These are phyloP conservation scores for Coemansia sp. DNA, from an alignment of 192 early-diverging fungal species.

Conservation along the genomic window DNA sequence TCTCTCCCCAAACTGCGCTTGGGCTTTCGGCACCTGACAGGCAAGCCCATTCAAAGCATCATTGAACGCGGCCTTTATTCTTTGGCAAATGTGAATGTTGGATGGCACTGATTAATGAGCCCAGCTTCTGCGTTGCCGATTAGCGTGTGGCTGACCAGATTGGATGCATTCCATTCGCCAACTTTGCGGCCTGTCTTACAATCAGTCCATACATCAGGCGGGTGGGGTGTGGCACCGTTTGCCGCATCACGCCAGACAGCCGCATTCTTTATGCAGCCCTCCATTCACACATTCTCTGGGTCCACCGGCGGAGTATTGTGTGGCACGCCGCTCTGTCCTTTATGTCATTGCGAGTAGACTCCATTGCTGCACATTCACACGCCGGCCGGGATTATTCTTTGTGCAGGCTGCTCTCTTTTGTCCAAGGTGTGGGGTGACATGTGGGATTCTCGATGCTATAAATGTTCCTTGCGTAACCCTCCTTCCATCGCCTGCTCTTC, in stretches of 20 bases:
- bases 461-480: neutral
- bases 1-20: neutral
- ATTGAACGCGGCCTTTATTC: neutral
- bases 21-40: neutral
- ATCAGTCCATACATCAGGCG: neutral
- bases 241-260: neutral
- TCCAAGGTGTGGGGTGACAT: neutral
- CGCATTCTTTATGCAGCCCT: neutral
- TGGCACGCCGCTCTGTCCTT: neutral
- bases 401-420: neutral
- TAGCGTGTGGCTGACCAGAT: conserved; percentile 6
- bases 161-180: neutral
- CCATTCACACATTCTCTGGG: conserved; percentile 1
- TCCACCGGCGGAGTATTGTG: too few species aligned
- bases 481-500: neutral
- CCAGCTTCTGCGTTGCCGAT: neutral
- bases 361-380: neutral
- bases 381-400: neutral
- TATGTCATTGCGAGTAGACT: neutral
- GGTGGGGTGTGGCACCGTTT: neutral
- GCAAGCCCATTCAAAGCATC: neutral
- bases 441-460: neutral
- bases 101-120: conserved; percentile 9
- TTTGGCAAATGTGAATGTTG: conserved; percentile 17
- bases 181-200: neutral